Base-by-base conservation (phyloP, 2,329 filamentous ascomycete species). In the Claviceps pusilla region DNA sequence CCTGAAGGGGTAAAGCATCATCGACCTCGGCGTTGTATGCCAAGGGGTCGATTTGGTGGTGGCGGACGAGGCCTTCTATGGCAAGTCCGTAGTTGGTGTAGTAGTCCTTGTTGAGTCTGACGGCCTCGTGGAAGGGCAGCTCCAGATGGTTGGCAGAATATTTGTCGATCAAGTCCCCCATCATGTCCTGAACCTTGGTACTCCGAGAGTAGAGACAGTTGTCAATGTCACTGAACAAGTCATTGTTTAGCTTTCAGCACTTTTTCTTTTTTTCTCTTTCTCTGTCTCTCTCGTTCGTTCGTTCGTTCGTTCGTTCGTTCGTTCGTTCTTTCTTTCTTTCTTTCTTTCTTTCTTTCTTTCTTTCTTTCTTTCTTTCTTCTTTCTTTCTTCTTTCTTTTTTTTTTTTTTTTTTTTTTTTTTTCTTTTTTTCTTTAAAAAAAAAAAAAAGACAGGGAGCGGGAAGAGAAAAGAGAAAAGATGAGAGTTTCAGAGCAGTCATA, bases 51-150 rank as follows among this genome's bases (percentile, higher is more conserved):
- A 98, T 95, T 69, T 95, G 83, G 73, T 98, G 93, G 70, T 96
- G 87, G 10, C 89, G 83, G 42, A 95, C 88, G 1, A 98, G 78
- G 1, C 93, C 93, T 71, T 97, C 89, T 59, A 98, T 94, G 35
- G 93, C 93, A n/a, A 98, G 80, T 35, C 94, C 93, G 67, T 98
- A 98, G 68, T 87, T 89, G 64, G 83, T 85, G 73, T 97, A 98
- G 74, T 98, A 98, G 62, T 90, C 87, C 68, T 82, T 77, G 69
- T 97, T 93, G 31, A 98, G 80, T 62, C 84, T 79, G 57, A 81
- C 81, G n/a, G 93, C 93, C 56, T 97, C 91, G 54, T 88, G 77
- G 61, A 76, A 75, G 1, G 80, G 76, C 2, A 97, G 73, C 28
- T 82, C 79, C 4, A 97, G 79, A 67, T 96, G 89, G 53, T 75